Conservation (phyloP, 306 rosid species). For the Corylus heterophylla region DNA sequence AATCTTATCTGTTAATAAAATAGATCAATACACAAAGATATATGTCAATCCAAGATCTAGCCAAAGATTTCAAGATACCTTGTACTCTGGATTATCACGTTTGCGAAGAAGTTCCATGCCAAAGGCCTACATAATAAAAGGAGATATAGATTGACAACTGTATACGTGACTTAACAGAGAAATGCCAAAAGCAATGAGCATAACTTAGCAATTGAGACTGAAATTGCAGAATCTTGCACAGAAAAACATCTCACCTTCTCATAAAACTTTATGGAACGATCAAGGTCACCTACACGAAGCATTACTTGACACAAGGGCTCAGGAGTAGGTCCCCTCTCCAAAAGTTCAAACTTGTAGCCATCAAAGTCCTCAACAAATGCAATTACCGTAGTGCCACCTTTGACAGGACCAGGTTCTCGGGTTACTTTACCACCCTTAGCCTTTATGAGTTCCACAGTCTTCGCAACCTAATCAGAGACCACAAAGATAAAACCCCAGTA, state of each 20-base stretch:
- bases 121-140: conserved; percentile 54
- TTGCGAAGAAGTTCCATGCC: conserved; percentile 94
- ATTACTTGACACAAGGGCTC: conserved; percentile 96
- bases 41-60: conserved; percentile 2
- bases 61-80: conserved; percentile 52
- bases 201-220: conserved; percentile 21
- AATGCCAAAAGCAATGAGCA: neutral
- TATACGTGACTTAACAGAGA: conserved; percentile 18
- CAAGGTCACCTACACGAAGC: conserved; percentile 96
- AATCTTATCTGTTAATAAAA: neutral
- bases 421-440: conserved; percentile 91
- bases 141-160: conserved; percentile 1
- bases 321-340: conserved; percentile 82
- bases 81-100: conserved; percentile 81
- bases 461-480: conserved; percentile 59
- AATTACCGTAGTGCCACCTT: conserved; percentile 62
- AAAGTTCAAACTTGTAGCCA: conserved; percentile 87
- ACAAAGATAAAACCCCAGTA: conserved; percentile 14
- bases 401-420: conserved; percentile 76
- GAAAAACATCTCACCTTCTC: conserved; percentile 65
- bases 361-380: conserved; percentile 94
- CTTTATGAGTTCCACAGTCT: conserved; percentile 77
- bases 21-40: neutral
- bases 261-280: conserved; percentile 83
- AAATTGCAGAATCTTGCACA: neutral